Evolutionary conservation across 78 protist genomes (phyloP).

Genomic region (Guillardia theta): DNA sequence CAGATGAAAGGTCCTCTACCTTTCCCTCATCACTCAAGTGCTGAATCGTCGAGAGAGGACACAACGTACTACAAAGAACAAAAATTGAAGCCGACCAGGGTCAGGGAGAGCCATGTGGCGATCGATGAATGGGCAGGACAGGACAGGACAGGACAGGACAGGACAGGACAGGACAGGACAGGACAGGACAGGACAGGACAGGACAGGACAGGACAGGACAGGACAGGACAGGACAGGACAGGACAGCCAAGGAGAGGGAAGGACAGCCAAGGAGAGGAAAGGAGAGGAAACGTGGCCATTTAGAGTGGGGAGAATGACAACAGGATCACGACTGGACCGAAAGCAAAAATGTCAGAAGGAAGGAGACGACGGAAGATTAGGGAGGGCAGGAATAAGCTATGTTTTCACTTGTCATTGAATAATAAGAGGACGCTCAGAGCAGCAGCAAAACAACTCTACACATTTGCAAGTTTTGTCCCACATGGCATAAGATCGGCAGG

Average conservation of each 20-base stretch:
- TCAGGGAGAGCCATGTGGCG: neutral
- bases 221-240: neutral
- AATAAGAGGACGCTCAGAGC: too few relatives aligned
- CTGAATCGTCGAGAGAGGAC: neutral
- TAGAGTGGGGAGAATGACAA: too few relatives aligned
- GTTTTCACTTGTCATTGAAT: too few relatives aligned
- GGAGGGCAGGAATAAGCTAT: neutral
- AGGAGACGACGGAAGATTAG: neutral
- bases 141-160: neutral
- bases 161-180: neutral
- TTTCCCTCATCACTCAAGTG: too few relatives aligned
- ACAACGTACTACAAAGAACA: neutral
- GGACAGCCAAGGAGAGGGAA: neutral
- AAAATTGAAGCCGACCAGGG: neutral
- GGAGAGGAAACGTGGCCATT: too few relatives aligned
- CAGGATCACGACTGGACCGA: too few relatives aligned
- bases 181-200: neutral
- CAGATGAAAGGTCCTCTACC: neutral
- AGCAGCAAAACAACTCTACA: too few relatives aligned
- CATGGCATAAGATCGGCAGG: too few relatives aligned
- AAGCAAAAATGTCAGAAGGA: neutral
- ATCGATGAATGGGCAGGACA: neutral
- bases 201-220: neutral
- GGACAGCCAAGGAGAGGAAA: neutral
- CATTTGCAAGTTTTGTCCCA: too few relatives aligned